Evolutionary conservation across 2,329 filamentous ascomycete genomes (phyloP), one percentile per base, ranked within the genome.

Genomic region (Neofusicoccum umdonicola): DNA sequence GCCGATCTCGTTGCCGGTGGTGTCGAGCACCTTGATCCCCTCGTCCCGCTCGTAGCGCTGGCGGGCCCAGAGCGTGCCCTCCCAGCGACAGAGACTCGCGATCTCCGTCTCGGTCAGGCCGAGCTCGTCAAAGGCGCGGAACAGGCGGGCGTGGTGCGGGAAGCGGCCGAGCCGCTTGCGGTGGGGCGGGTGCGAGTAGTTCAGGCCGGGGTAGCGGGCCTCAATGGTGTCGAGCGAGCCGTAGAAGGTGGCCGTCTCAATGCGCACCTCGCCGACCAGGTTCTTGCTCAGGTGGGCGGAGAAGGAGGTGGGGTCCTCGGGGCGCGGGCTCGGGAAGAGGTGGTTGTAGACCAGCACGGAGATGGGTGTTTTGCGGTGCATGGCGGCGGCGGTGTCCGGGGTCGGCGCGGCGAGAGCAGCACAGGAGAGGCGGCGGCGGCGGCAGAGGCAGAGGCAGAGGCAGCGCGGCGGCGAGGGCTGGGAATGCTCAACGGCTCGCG

Each of bases 31-130:
- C 35, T 78, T 79, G 65, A 90, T 83, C 39, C 87, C 87, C 71
- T 92, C 89, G 72, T 93, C 90, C 65, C 84, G 84, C 80, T 94
- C 90, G 73, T 88, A 94, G 63, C 90, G 86, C 73, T 93, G 89
- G 73, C 92, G 89, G 67, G 91, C 91, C 90, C 90, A 93, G 67
- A 88, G 87, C 9, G 90, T 93, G 65, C 90, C 90, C 79, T 93
- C 90, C 90, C 90, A 94, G 72, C 90, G 89, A 65, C 90, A 93
- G 73, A 93, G 81, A 56, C 82, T 81, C 62, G 86, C 83, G 69
- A 94, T 91, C 74, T 94, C 90, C 70, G 82, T 80, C 65, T 85
- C 79, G 7, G 90, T 94, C 44, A 93, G 81, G 48, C 83, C 83
- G 27, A 93, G 82, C 31, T 77, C 79, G 76, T 93, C 89, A 71